Evolutionary conservation across 768 basidiomycete species (phyloP), one percentile per base, ranked within the genome.

Genomic region (Macrolepiota fuliginosa): DNA sequence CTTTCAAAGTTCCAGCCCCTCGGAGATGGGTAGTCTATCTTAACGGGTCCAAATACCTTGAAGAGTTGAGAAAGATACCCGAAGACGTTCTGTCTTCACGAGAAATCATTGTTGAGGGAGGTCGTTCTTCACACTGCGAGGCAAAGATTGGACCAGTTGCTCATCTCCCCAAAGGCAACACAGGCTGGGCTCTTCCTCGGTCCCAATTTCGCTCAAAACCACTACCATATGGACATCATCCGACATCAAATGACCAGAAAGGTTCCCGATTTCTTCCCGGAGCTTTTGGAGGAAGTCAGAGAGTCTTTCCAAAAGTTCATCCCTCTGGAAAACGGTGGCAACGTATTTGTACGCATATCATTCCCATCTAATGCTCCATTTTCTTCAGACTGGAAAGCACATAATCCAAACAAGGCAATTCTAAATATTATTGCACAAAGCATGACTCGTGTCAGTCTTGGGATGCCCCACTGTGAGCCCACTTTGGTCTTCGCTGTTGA

Each of bases 371-470:
- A 24, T 39, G 10, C 10, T 10, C 19, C 17, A 17, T 35, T 12
- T 24, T 49, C 27, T 22, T 29, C 25, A 81, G 80, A 78, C 10
- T 83, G 82, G 82, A 68, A 66, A 12, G 64, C 63, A 2, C 58
- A 80, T 4, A 66, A 68, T 0, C 71, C 65, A 2, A 29, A 73
- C 5, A 62, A 70, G 2, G 64, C 58, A 0, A 65, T 75, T 13
- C 71, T 67, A 58, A 56, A 71, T 27, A 65, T 84, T 12, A 67
- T 84, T 13, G 72, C 74, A 27, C 74, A 80, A 47, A 68, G 72
- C 2, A 78, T 70, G 56, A 82, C 80, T 63, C 76, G 84, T 17
- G 46, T 77, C 0, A 81, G 85, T 54, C 78, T 85, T 2, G 85
- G 83, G 0, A 68, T 75, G 27, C 81, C 82, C 1, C 56, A 80